Conservation (phyloP, 805 yeast genomes). For the Yarrowia sp. region DNA sequence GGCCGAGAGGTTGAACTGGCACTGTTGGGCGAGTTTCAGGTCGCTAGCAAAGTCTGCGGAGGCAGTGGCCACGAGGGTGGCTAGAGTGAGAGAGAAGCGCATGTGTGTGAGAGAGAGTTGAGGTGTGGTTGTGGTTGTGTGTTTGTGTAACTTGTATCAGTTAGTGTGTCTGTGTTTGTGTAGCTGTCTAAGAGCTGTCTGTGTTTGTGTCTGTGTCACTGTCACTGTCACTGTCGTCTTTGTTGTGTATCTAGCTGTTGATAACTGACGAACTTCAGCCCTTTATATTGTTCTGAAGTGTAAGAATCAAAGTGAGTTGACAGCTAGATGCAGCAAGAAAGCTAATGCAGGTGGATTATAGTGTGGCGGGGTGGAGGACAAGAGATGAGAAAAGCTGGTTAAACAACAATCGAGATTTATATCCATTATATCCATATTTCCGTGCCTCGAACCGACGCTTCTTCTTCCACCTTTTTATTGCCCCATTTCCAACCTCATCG, state of each 20-base stretch:
- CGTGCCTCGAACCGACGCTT: no score
- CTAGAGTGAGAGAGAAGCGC: not conserved
- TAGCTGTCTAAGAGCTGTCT: no score
- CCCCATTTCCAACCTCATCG: not conserved
- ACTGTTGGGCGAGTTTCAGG: conserved; percentile 16
- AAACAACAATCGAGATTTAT: no score
- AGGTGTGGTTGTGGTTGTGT: not conserved
- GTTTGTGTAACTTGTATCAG: not conserved
- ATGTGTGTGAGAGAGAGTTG: not conserved
- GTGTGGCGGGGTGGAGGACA: not conserved
- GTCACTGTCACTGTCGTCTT: no score
- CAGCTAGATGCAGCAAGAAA: conserved; percentile 9
- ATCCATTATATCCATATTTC: no score
- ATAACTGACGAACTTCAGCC: no score
- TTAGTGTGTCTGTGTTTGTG: not conserved
- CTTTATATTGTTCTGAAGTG: not conserved
- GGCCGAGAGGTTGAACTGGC: conserved; percentile 22
- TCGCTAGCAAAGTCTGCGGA: conserved; percentile 28
- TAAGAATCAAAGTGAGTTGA: not conserved
- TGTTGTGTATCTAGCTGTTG: no score
- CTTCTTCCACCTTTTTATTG: no score
- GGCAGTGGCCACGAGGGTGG: not conserved
- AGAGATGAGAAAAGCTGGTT: no score
- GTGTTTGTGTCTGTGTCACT: not conserved
- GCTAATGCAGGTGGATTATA: not conserved